A percentile compares a stretch with the other conserved stretches of the same genome.
Conservation (phyloP, 345 rosid genomes). For the Camelina hispida region DNA sequence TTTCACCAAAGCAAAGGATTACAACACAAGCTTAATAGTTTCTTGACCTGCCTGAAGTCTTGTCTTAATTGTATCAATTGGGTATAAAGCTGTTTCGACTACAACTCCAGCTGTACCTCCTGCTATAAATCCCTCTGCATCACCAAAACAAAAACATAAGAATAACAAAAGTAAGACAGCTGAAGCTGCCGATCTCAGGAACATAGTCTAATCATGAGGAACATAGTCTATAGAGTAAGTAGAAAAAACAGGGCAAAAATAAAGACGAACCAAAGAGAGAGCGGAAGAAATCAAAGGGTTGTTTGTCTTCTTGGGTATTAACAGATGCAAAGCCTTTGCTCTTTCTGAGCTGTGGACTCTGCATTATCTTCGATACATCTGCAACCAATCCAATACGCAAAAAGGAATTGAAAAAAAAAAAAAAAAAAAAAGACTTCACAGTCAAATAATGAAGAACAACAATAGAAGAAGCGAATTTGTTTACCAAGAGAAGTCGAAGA, state of each 20-base stretch:
- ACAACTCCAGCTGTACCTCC: constrained; percentile 98
- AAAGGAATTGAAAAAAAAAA: not conserved
- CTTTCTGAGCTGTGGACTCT: constrained; percentile 49
- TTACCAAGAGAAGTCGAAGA: constrained; percentile 38
- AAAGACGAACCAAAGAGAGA: constrained; percentile 57
- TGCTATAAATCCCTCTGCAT: constrained; percentile 86
- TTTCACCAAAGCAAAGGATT: no score
- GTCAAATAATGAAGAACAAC: not conserved
- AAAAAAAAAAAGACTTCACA: not conserved
- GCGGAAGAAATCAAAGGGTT: constrained; percentile 78
- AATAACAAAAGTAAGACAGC: not conserved
- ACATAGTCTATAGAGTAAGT: no score
- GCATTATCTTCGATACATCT: constrained; percentile 51
- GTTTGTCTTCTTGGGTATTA: constrained; percentile 58
- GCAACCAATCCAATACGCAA: constrained; percentile 28
- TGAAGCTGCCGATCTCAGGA: not conserved
- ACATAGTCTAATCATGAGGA: no score
- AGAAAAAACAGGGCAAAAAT: not conserved
- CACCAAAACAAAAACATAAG: constrained; percentile 16
- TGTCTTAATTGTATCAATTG: constrained; percentile 93
- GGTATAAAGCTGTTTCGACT: constrained; percentile 92
- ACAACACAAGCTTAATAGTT: not conserved
- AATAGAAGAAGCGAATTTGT: not conserved
- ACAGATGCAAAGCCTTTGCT: constrained; percentile 69
- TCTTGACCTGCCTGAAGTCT: constrained; percentile 81